Conservation (phyloP, 2,329 filamentous ascomycete genomes). For the Hysterium pulicare region DNA sequence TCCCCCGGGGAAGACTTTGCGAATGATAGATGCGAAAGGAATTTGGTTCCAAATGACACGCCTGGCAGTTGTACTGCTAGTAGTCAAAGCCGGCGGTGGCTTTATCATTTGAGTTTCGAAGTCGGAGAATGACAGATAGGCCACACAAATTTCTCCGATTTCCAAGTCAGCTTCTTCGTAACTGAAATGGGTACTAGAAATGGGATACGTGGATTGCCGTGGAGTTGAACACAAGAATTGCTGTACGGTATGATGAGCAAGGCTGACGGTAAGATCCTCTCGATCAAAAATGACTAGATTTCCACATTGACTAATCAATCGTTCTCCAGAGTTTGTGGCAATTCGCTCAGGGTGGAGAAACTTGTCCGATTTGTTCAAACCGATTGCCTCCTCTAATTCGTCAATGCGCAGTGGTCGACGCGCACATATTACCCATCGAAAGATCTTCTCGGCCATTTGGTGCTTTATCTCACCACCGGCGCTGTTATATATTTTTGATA, state of each 20-base stretch:
- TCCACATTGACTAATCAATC: constrained; percentile 10
- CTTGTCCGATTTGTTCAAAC: constrained; percentile 9
- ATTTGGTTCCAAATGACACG: too few relatives aligned
- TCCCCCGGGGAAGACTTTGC: too few relatives aligned
- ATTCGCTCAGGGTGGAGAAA: constrained; percentile 9
- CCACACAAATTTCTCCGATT: neutral
- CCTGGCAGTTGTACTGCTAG: too few relatives aligned
- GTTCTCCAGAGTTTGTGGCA: constrained; percentile 1
- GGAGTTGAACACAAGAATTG: constrained; percentile 9
- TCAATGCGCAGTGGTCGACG: constrained; percentile 13
- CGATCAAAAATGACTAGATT: constrained; percentile 12
- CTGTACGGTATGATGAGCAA: constrained; percentile 16
- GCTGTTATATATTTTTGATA: constrained; percentile 5
- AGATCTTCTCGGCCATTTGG: constrained; percentile 9
- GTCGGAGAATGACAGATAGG: neutral
- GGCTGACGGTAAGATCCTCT: constrained; percentile 6
- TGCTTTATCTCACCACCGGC: constrained; percentile 6
- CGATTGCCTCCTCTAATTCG: constrained; percentile 20
- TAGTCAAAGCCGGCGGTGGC: too few relatives aligned
- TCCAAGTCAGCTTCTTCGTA: neutral
- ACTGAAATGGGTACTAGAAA: neutral
- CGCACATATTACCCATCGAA: constrained; percentile 16
- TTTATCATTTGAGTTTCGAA: neutral
- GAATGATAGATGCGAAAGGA: too few relatives aligned
- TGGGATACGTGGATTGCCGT: too few relatives aligned